A percentile compares a stretch with the other conserved stretches of the same genome.
Evolutionary conservation across 768 basidiomycete genomes (phyloP).

Genomic region (Tylopilus vinaceipallidus): DNA sequence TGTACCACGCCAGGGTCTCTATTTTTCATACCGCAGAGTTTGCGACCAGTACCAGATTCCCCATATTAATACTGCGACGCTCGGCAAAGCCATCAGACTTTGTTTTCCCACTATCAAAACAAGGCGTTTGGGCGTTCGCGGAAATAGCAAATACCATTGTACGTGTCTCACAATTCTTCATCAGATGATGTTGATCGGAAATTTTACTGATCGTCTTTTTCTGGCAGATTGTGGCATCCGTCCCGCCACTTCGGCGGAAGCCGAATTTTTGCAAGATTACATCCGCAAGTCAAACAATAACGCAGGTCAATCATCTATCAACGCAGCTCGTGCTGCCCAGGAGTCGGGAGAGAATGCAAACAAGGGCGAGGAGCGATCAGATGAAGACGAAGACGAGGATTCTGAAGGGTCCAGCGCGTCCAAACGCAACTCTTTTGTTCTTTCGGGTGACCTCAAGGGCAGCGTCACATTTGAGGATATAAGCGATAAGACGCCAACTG

Average conservation of each 20-base stretch:
- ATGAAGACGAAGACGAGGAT: conserved; percentile 86
- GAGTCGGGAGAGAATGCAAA: conserved; percentile 62
- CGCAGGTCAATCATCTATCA: conserved; percentile 71
- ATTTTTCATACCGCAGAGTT: conserved; percentile 87
- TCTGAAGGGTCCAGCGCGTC: conserved; percentile 75
- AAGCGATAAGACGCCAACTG: conserved; percentile 86
- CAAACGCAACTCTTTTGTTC: conserved; percentile 70
- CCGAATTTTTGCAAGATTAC: conserved; percentile 90
- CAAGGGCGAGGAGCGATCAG: conserved; percentile 69
- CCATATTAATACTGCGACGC: conserved; percentile 92
- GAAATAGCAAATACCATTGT: conserved; percentile 98
- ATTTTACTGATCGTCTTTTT: conserved; percentile 29
- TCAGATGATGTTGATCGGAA: conserved; percentile 31
- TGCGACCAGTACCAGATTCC: conserved; percentile 92
- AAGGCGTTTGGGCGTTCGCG: conserved; percentile 85
- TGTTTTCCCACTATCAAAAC: conserved; percentile 97
- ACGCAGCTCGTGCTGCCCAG: conserved; percentile 68
- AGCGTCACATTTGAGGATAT: conserved; percentile 58
- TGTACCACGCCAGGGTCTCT: conserved; percentile 90
- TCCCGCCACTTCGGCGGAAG: conserved; percentile 86
- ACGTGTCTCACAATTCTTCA: conserved; percentile 38
- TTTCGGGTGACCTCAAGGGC: conserved; percentile 62
- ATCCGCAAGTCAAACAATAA: conserved; percentile 89
- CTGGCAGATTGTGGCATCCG: conserved; percentile 83
- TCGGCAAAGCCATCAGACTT: conserved; percentile 91